phyloP scores from a whole-genome alignment of 2,329 filamentous ascomycete genomes.

The Fusarium abutilonis region DNA sequence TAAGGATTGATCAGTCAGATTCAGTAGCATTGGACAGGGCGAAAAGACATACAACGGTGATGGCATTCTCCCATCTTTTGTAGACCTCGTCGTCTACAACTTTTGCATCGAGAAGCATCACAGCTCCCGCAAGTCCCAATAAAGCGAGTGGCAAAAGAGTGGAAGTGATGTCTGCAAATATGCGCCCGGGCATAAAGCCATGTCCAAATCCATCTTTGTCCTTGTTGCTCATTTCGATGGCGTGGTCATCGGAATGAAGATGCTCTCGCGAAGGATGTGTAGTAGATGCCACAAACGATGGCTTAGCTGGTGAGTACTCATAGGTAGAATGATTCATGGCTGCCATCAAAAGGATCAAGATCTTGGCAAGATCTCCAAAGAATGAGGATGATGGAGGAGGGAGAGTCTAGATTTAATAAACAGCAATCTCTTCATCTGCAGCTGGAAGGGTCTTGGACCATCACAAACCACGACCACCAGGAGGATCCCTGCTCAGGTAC shows the following conservation, averaged over 20 bases:
- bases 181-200: neutral
- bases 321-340: neutral
- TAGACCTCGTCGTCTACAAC: neutral
- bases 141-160: neutral
- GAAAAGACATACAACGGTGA: neutral
- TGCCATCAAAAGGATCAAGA: neutral
- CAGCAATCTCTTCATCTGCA: neutral
- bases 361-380: neutral
- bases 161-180: slow-evolving; percentile 1
- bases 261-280: neutral
- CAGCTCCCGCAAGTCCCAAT: neutral
- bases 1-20: neutral
- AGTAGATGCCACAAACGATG: neutral
- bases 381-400: neutral
- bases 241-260: neutral
- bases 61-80: slow-evolving; percentile 1
- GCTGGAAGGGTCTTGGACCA: neutral
- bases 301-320: neutral
- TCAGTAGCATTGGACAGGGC: neutral
- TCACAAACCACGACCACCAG: neutral
- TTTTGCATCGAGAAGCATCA: neutral
- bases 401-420: neutral
- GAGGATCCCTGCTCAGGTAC: neutral
- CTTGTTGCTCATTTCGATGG: neutral
- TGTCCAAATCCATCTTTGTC: neutral